These are phyloP conservation scores for Ceratocystis cubensis DNA, from an alignment of 2,329 filamentous ascomycete species.

Conservation along the genomic window DNA sequence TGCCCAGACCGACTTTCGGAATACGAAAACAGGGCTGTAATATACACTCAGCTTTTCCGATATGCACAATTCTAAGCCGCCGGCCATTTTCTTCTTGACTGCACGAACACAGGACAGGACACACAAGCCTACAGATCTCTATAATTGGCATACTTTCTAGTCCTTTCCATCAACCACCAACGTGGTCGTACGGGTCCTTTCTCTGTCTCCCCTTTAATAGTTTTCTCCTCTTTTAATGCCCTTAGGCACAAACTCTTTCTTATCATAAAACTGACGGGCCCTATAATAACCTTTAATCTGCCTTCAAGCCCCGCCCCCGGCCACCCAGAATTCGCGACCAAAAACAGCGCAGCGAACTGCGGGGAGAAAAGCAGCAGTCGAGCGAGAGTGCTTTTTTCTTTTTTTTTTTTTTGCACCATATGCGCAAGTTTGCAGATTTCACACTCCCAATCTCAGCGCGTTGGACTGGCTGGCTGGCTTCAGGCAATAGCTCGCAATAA, in stretches of 20 bases:
- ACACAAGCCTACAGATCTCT: neutral
- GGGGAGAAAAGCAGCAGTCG: neutral
- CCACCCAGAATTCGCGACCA: neutral
- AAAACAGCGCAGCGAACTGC: neutral
- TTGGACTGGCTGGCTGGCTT: neutral
- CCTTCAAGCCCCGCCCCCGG: neutral
- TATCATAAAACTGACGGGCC: neutral
- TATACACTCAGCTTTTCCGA: neutral
- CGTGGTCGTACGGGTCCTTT: neutral
- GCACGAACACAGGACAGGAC: neutral
- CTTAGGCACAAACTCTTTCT: neutral
- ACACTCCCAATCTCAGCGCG: neutral
- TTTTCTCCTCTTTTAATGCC: neutral
- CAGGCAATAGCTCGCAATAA: neutral
- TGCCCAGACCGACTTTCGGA: neutral
- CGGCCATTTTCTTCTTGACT: constrained; percentile 1
- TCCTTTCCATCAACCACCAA: neutral
- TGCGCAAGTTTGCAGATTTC: neutral
- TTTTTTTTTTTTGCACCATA: neutral
- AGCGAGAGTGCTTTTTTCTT: neutral
- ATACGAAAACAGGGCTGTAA: constrained; percentile 4
- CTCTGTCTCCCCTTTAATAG: neutral
- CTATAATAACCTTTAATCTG: neutral
- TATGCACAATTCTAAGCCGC: neutral
- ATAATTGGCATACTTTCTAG: neutral